Conservation (phyloP, 2,329 filamentous ascomycete species). For the Aaosphaeria pasadenensis region DNA sequence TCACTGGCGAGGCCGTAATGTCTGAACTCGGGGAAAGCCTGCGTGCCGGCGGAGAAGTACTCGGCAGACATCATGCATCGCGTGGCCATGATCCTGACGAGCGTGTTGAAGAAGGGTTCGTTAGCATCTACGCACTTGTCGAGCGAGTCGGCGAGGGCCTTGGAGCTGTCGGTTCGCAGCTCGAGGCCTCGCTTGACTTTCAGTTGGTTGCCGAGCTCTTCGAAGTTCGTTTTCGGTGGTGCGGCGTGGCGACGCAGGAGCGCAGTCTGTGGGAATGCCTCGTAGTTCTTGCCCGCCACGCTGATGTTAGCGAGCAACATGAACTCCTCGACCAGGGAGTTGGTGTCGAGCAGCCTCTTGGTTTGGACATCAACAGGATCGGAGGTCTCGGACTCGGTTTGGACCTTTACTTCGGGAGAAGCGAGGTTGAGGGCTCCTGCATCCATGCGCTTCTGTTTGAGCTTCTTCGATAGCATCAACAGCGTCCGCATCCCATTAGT, state of each 20-base stretch:
- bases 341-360: constrained; percentile 90
- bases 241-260: constrained; percentile 88
- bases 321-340: constrained; percentile 97
- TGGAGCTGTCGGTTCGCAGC: constrained; percentile 79
- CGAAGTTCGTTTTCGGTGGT: constrained; percentile 93
- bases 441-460: constrained; percentile 90
- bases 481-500: constrained; percentile 86
- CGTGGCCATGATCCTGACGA: constrained; percentile 95
- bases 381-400: constrained; percentile 91
- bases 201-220: constrained; percentile 87
- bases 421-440: constrained; percentile 93
- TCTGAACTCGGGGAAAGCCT: constrained; percentile 89
- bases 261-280: constrained; percentile 91
- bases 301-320: constrained; percentile 98
- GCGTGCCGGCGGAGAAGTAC: constrained; percentile 94
- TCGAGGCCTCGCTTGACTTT: constrained; percentile 81
- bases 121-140: constrained; percentile 75
- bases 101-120: constrained; percentile 97
- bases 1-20: constrained; percentile 95
- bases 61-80: constrained; percentile 99
- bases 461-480: constrained; percentile 83
- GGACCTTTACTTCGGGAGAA: constrained; percentile 95
- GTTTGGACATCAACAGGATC: constrained; percentile 96
- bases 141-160: constrained; percentile 88
- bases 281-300: constrained; percentile 86